A percentile compares a stretch with the other conserved stretches of the same genome.
phyloP scores from a whole-genome alignment of 257 asterid genomes.

The Gynochthodes officinalis region DNA sequence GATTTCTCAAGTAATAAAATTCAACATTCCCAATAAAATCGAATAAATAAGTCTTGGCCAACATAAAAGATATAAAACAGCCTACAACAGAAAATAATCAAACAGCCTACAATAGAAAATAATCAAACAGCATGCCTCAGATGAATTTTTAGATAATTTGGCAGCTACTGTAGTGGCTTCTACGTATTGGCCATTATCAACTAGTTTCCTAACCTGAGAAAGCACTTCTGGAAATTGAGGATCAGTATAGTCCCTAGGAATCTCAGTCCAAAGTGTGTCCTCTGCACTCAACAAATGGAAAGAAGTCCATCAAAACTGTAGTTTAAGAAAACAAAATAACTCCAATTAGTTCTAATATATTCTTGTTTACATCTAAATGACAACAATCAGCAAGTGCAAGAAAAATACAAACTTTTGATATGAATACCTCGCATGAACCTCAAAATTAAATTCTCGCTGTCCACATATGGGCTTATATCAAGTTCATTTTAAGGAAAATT shows the following conservation, averaged over 20 bases:
- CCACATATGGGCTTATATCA: background rate
- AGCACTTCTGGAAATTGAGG: conserved; percentile 41
- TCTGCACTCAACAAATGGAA: conserved; percentile 52
- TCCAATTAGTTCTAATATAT: background rate
- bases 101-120: background rate
- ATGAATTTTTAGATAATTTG: conserved; percentile 42
- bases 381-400: no score
- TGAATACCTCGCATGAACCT: no score
- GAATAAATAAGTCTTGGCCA: background rate
- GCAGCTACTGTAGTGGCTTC: no score
- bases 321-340: background rate
- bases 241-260: conserved; percentile 51
- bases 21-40: no score
- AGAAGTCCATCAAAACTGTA: conserved; percentile 1
- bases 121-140: conserved; percentile 39
- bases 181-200: conserved; percentile 41
- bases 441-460: background rate
- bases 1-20: no score
- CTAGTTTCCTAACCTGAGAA: conserved; percentile 57
- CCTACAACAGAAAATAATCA: no score
- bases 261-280: conserved; percentile 84
- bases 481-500: background rate
- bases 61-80: background rate
- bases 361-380: background rate
- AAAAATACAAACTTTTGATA: no score